Evolutionary conservation across 768 basidiomycete species (phyloP), one percentile per base, ranked within the genome.

Genomic region (Lactarius hatsudake): DNA sequence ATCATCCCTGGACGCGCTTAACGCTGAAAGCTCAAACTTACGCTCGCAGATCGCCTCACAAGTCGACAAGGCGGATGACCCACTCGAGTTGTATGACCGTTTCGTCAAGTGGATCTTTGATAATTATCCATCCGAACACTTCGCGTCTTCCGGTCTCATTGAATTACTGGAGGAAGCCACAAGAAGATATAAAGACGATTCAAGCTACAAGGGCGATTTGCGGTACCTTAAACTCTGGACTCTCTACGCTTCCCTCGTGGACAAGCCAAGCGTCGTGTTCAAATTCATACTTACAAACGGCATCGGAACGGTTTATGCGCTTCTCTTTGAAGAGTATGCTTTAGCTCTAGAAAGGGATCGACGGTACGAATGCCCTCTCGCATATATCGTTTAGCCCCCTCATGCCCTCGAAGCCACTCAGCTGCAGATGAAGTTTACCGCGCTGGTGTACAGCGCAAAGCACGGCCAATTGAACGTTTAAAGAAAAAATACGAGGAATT

Each of bases 191-290:
- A 86, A 89, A 70, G 82, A 86, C 32, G 96, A 98, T 75, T 80
- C 84, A n/a, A 78, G 87, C 17, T 98, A 97, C 77, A 89, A 86
- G 75, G 87, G 86, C 61, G 96, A 98, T 80, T 78, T 94, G 60
- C 85, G 96, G 51, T 97, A 98, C 78, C 82, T 98, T 59, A 93
- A 94, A 75, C 76, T 98, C 23, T 99, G 97, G 97, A 84, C 88
- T 26, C 81, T 90, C 59, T 95, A 96, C 75, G 90, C 95, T 12
- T 86, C 86, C 62, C 84, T 90, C 73, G 85, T 93, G 62, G 89
- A 94, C 72, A 84, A 86, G 72, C 81, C 88, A 4, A 81, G 83
- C 20, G 86, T 86, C 56, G 83, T 93, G 59, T 87, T 82, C 75
- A 74, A 79, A 13, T 86, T 83, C 74, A 72, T 88, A 30, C 76